Evolutionary conservation across 768 basidiomycete species (phyloP).

Genomic region (Suillus variegatus): DNA sequence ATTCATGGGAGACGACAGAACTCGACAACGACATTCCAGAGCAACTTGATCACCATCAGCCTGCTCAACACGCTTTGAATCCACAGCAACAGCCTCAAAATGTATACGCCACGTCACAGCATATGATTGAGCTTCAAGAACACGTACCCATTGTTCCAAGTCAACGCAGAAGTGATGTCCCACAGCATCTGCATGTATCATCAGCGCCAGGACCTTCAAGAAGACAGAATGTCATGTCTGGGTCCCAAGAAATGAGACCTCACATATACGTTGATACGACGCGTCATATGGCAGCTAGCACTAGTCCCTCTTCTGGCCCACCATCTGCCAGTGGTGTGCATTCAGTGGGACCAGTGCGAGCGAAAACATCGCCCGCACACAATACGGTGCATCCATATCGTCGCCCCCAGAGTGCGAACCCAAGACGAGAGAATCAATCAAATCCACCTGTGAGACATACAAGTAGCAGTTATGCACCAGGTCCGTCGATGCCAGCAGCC

Average conservation of each 20-base stretch:
- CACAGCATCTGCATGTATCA: slow-evolving; percentile 22
- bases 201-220: slow-evolving; percentile 12
- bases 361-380: slow-evolving; percentile 25
- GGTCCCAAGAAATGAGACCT: slow-evolving; percentile 32
- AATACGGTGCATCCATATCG: slow-evolving; percentile 14
- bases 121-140: slow-evolving; percentile 27
- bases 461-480: slow-evolving; percentile 20
- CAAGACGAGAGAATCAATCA: slow-evolving; percentile 34
- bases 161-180: slow-evolving; percentile 26
- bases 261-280: slow-evolving; percentile 34
- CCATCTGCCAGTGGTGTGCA: slow-evolving; percentile 26
- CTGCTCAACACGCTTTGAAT: slow-evolving; percentile 22
- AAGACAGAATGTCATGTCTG: slow-evolving; percentile 10
- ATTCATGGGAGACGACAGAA: slow-evolving; percentile 45
- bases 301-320: slow-evolving; percentile 33
- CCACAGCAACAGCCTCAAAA: slow-evolving; percentile 28
- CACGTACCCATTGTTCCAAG: slow-evolving; percentile 32
- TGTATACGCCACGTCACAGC: slow-evolving; percentile 19
- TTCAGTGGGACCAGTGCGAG: slow-evolving; percentile 27
- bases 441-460: slow-evolving; percentile 29
- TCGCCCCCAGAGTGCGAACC: slow-evolving; percentile 24
- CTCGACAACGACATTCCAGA: slow-evolving; percentile 35
- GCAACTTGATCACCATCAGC: slow-evolving; percentile 38
- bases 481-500: slow-evolving; percentile 11
- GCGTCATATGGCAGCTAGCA: slow-evolving; percentile 27